Conservation (phyloP, 2,329 filamentous ascomycete genomes). For the Raffaelea albimanens region DNA sequence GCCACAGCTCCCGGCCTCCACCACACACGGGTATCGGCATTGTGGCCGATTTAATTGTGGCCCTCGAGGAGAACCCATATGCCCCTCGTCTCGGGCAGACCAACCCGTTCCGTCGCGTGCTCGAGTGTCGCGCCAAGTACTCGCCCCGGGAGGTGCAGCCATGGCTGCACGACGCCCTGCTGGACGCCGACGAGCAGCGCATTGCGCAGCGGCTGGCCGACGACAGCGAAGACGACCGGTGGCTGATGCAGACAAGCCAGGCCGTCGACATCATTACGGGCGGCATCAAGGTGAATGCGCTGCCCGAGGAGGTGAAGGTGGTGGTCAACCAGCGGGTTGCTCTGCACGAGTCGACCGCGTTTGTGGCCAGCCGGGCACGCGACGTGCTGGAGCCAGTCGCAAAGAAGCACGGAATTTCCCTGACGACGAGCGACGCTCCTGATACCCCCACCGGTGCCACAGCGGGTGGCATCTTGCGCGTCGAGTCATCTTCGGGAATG, state of each 20-base stretch:
- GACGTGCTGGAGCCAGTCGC: constrained; percentile 38
- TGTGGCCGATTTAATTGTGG: constrained; percentile 33
- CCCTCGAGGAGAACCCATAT: constrained; percentile 40
- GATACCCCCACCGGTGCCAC: constrained; percentile 11
- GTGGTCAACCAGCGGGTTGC: constrained; percentile 53
- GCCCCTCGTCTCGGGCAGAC: constrained; percentile 23
- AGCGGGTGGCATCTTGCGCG: constrained; percentile 27
- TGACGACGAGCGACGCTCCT: constrained; percentile 19
- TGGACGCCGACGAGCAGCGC: constrained; percentile 18
- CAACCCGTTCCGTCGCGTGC: constrained; percentile 26
- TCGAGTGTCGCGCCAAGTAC: constrained; percentile 29
- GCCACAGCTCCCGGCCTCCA: constrained; percentile 48
- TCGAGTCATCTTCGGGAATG: constrained; percentile 20
- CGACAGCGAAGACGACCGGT: constrained; percentile 23
- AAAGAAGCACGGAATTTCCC: constrained; percentile 42
- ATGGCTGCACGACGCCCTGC: constrained; percentile 21
- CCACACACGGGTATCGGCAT: constrained; percentile 44
- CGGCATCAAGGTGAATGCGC: constrained; percentile 56
- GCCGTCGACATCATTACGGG: constrained; percentile 52
- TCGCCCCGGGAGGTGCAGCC: constrained; percentile 33
- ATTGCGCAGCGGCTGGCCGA: constrained; percentile 25
- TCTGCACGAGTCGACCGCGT: constrained; percentile 39
- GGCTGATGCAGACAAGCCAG: constrained; percentile 50
- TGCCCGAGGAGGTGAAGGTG: constrained; percentile 48
- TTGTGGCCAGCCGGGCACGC: constrained; percentile 41